Conservation (phyloP, 2,329 filamentous ascomycete species). For the Alternaria sp. region DNA sequence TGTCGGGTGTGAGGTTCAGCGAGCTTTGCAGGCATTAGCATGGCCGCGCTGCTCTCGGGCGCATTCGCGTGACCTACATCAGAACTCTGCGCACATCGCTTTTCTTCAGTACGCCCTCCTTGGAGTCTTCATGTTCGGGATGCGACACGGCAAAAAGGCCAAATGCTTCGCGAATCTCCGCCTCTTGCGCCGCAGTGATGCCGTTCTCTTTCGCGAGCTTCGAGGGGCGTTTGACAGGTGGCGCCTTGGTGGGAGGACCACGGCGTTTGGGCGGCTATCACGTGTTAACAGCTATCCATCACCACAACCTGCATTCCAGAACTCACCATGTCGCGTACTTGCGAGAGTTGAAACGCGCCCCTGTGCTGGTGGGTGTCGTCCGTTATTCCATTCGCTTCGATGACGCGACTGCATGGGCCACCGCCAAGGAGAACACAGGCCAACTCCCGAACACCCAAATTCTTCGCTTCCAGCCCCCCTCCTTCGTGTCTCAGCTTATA, state of each 20-base stretch:
- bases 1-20: constrained; percentile 73
- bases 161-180: constrained; percentile 90
- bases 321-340: constrained; percentile 27
- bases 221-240: constrained; percentile 65
- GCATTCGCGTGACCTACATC: constrained; percentile 52
- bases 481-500: not conserved
- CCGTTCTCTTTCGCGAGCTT: constrained; percentile 93
- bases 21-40: constrained; percentile 61
- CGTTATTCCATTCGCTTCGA: constrained; percentile 12
- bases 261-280: constrained; percentile 41
- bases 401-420: constrained; percentile 24
- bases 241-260: constrained; percentile 26
- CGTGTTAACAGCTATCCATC: not conserved
- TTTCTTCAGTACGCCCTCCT: constrained; percentile 55
- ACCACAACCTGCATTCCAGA: not conserved
- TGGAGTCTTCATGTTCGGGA: constrained; percentile 70
- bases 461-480: constrained; percentile 6
- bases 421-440: constrained; percentile 4
- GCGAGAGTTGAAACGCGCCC: not conserved
- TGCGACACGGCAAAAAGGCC: constrained; percentile 68
- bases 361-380: not conserved
- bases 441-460: not conserved
- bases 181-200: constrained; percentile 81
- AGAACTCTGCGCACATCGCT: constrained; percentile 57
- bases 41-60: not conserved